Evolutionary conservation across 768 basidiomycete species (phyloP).

Genomic region (Macrolepiota dolichaula): DNA sequence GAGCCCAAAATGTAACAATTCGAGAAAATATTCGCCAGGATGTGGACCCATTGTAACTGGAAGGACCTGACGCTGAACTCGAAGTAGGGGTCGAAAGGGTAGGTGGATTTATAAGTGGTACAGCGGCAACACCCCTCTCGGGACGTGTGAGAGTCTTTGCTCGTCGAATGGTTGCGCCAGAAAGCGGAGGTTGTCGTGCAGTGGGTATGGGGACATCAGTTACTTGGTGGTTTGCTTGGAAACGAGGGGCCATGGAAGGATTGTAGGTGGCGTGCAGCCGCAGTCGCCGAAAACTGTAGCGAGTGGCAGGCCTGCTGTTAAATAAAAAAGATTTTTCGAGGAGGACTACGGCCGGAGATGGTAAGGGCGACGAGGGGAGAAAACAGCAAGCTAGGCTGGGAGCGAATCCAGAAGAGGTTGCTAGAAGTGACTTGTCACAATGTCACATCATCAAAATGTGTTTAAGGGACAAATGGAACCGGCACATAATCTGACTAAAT

Average conservation of each 20-base stretch:
- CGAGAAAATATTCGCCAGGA: conserved; percentile 83
- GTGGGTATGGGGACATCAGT: conserved; percentile 72
- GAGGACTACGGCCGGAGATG: not conserved
- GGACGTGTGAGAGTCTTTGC: conserved; percentile 97
- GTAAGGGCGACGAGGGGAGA: conserved; percentile 1
- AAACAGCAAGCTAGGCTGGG: conserved; percentile 14
- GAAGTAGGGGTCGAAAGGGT: conserved; percentile 25
- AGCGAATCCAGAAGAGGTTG: conserved; percentile 12
- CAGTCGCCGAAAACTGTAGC: conserved; percentile 18
- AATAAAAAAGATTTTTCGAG: conserved; percentile 10
- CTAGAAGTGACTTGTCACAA: conserved; percentile 15
- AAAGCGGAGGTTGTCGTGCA: conserved; percentile 47
- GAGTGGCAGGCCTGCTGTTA: conserved; percentile 24
- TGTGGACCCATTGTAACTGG: conserved; percentile 41
- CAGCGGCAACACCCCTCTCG: conserved; percentile 90
- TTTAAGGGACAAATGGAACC: not conserved
- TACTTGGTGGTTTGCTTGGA: conserved; percentile 47
- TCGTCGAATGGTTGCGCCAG: conserved; percentile 67
- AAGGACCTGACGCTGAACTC: conserved; percentile 28
- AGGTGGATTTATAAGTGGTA: conserved; percentile 89
- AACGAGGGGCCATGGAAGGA: conserved; percentile 51
- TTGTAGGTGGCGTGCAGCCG: conserved; percentile 20
- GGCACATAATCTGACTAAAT: not conserved
- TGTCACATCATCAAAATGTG: conserved; percentile 3
- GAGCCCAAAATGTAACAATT: conserved; percentile 89